Evolutionary conservation across 257 asterid genomes (phyloP).

Genomic region (Solanum raphanifolium): DNA sequence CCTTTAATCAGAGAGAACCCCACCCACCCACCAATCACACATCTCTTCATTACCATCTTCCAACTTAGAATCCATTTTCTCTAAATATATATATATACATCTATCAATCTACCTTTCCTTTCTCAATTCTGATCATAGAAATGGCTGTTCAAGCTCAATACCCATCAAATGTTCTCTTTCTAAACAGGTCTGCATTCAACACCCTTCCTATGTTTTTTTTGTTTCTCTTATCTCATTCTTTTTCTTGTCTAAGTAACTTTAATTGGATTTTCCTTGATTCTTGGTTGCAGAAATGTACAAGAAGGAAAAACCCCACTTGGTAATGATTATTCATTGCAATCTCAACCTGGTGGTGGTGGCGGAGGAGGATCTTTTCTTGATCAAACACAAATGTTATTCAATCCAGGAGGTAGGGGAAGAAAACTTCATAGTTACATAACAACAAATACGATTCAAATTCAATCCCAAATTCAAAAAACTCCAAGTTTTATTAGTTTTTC

Average conservation of each 20-base stretch:
- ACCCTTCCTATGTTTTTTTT: not conserved
- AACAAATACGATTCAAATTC: not conserved
- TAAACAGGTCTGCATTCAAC: constrained; percentile 21
- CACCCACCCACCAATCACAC: not conserved
- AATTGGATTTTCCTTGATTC: not conserved
- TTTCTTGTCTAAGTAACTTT: not conserved
- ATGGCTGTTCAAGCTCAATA: constrained; percentile 55
- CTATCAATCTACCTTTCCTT: not conserved
- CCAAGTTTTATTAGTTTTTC: not conserved
- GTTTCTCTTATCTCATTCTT: not conserved
- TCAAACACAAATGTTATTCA: constrained; percentile 23
- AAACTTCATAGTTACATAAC: not conserved
- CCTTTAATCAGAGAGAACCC: constrained; percentile 6
- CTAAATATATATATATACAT: not conserved
- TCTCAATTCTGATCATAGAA: not conserved
- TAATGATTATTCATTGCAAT: constrained; percentile 13
- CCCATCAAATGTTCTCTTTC: constrained; percentile 30
- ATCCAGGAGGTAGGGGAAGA: constrained; percentile 18
- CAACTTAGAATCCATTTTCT: not conserved
- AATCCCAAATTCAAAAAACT: not conserved
- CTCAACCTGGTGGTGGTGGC: constrained; percentile 2
- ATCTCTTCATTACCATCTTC: constrained; percentile 1
- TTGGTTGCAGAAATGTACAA: constrained; percentile 17
- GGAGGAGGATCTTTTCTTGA: constrained; percentile 14
- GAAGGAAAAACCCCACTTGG: constrained; percentile 19